Evolutionary conservation across 495 filamentous ascomycete genomes (phyloP), one percentile per base, ranked within the genome.

Genomic region (Penicillium angulare): DNA sequence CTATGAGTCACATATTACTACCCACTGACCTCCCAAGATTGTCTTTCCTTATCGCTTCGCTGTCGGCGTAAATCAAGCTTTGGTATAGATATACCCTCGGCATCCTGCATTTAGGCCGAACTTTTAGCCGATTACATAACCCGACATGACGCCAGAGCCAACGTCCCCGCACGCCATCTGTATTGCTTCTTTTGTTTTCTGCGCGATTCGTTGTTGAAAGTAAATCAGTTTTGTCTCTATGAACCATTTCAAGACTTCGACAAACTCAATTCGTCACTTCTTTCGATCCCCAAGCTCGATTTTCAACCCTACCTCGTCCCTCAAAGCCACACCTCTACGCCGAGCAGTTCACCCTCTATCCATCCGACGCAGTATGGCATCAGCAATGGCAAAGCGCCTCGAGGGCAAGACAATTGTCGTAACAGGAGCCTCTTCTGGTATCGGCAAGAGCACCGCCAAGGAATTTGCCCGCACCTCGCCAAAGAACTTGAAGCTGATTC

Each of bases 351-450:
- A 70, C 18, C 54, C 61, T n/a, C 34, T 47, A 34, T 57, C 49
- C 13, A 21, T 65, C 35, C 63, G 55, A 63, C 73, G 73, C 59
- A 70, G 68, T 39, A 95, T 96, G 91, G 78, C 89, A 17, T 75
- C 86, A 32, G 86, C 90, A 61, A 86, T 88, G 77, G 79, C 80
- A 51, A 85, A 88, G 69, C 92, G 93, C 74, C 87, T 98, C 35
- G 80, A 87, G 54, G 91, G 91, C 80, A 98, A 97, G 74, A 97
- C 91, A 1, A 81, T 98, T 34, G 68, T 97, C 29, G 81, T 98
- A 46, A 98, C 93, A 0, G 93, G 93, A 33, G 93, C 93, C 29
- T 93, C 88, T 0, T 96, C 92, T 2, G 93, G 93, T 35, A 98
- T 98, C 63, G 93, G 93, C 2, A 80, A 80, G 47, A 86, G 83